These are phyloP conservation scores for Pseudonitzschia multiseries DNA, from an alignment of 108 stramenopile genomes.

Conservation along the genomic window DNA sequence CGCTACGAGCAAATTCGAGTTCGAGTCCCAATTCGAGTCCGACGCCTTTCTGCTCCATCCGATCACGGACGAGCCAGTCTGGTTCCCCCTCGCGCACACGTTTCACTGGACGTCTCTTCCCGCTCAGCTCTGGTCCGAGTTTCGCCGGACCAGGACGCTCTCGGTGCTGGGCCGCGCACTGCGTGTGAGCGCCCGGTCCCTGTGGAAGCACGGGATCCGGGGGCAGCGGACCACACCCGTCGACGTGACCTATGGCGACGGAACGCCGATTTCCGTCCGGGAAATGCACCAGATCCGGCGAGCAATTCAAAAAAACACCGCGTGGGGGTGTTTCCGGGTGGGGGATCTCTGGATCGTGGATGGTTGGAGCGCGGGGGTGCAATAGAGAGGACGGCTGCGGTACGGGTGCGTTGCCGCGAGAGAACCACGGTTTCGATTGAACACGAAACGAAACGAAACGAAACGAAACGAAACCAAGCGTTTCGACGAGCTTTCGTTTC, in stretches of 20 bases:
- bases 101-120: conserved; percentile 53
- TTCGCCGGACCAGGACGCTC: conserved; percentile 21
- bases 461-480: no score
- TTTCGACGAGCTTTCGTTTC: no score
- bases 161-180: conserved; percentile 25
- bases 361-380: conserved; percentile 33
- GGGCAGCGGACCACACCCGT: conserved; percentile 34
- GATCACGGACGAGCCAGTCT: conserved; percentile 39
- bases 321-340: conserved; percentile 37
- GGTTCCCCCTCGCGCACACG: conserved; percentile 48
- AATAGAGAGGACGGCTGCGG: not conserved
- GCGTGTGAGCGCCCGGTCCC: conserved; percentile 1
- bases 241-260: conserved; percentile 39
- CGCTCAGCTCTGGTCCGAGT: conserved; percentile 35
- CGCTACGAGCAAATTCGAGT: conserved; percentile 25
- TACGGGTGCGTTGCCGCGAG: no score
- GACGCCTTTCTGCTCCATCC: conserved; percentile 46
- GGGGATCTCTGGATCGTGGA: conserved; percentile 49
- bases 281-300: conserved; percentile 45
- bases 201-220: conserved; percentile 40
- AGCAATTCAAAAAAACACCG: conserved; percentile 43
- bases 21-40: conserved; percentile 6
- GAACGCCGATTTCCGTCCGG: conserved; percentile 29
- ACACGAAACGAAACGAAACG: no score
- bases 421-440: no score